These are phyloP conservation scores for Gyrodon lividus DNA, from an alignment of 768 basidiomycete species.

Conservation along the genomic window DNA sequence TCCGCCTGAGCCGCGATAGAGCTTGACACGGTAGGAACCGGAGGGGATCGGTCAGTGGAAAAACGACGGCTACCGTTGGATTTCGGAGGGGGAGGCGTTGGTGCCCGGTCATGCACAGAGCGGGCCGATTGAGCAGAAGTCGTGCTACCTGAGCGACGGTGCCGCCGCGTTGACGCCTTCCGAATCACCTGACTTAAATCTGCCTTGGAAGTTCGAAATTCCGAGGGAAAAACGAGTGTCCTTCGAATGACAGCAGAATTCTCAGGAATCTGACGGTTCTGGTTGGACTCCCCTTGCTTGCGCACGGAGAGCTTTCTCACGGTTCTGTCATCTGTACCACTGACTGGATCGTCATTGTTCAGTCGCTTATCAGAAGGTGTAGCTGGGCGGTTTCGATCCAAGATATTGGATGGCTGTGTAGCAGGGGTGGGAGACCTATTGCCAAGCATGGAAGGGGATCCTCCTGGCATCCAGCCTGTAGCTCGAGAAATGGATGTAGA, in stretches of 20 bases:
- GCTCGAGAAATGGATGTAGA: slow-evolving; percentile 64
- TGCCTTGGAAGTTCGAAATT: slow-evolving; percentile 53
- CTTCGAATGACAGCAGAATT: slow-evolving; percentile 61
- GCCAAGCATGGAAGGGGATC: slow-evolving; percentile 13
- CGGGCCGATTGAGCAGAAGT: slow-evolving; percentile 60
- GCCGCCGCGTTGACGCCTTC: slow-evolving; percentile 48
- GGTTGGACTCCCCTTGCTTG: slow-evolving; percentile 22
- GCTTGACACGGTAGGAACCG: slow-evolving; percentile 62
- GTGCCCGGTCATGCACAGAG: slow-evolving; percentile 78
- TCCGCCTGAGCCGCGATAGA: slow-evolving; percentile 45
- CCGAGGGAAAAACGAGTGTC: slow-evolving; percentile 78
- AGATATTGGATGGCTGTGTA: slow-evolving; percentile 9
- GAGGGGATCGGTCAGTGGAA: slow-evolving; percentile 65
- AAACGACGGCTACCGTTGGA: slow-evolving; percentile 54
- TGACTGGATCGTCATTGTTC: slow-evolving; percentile 33
- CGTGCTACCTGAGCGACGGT: slow-evolving; percentile 63
- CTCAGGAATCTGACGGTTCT: slow-evolving; percentile 36
- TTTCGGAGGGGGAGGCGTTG: slow-evolving; percentile 82
- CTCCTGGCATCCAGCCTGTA: slow-evolving; percentile 41
- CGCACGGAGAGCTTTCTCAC: slow-evolving; percentile 29
- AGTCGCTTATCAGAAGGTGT: slow-evolving; percentile 24
- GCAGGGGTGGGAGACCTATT: slow-evolving; percentile 25
- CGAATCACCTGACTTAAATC: slow-evolving; percentile 55
- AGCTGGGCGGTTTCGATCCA: slow-evolving; percentile 17
- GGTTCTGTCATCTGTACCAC: slow-evolving; percentile 22